Percentiles rank a stretch among this genome's conserved stretches.
Conservation (phyloP, 2,329 filamentous ascomycete genomes). For the Stylonectria norvegica region DNA sequence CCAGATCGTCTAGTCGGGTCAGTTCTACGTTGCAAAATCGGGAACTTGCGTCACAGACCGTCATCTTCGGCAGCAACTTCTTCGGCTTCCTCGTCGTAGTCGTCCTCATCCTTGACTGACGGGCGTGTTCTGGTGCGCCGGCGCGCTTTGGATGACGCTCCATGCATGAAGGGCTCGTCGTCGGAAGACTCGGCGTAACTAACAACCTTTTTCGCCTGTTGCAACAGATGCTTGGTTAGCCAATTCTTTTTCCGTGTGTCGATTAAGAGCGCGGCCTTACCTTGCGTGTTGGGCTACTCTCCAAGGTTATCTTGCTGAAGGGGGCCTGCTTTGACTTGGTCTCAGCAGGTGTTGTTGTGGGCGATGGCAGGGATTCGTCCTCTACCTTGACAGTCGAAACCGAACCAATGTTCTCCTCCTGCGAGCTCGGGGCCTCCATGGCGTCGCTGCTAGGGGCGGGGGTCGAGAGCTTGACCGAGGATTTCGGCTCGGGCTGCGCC, state of each 20-base stretch:
- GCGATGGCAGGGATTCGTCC: slow-evolving; percentile 5
- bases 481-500: slow-evolving; percentile 44
- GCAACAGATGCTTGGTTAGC: neutral
- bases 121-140: slow-evolving; percentile 49
- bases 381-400: slow-evolving; percentile 18
- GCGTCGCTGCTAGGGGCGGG: slow-evolving; percentile 80
- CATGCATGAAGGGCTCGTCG: slow-evolving; percentile 63
- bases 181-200: slow-evolving; percentile 86
- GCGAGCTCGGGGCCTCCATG: slow-evolving; percentile 62
- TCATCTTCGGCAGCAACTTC: slow-evolving; percentile 60
- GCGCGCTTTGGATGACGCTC: slow-evolving; percentile 37
- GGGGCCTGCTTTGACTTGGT: slow-evolving; percentile 39
- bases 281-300: slow-evolving; percentile 76
- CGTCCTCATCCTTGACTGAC: slow-evolving; percentile 63
- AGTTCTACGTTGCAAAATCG: neutral
- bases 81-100: slow-evolving; percentile 68
- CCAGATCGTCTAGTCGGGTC: slow-evolving; percentile 60
- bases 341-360: slow-evolving; percentile 32
- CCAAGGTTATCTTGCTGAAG: slow-evolving; percentile 14
- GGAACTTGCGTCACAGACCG: slow-evolving; percentile 38
- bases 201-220: slow-evolving; percentile 55
- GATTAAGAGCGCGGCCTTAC: slow-evolving; percentile 40
- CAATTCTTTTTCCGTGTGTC: neutral
- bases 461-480: slow-evolving; percentile 47
- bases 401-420: slow-evolving; percentile 56